A percentile compares a stretch with the other conserved stretches of the same genome.
These are phyloP conservation scores for Septoria petroselini DNA, from an alignment of 2,329 filamentous ascomycete species.

Conservation along the genomic window DNA sequence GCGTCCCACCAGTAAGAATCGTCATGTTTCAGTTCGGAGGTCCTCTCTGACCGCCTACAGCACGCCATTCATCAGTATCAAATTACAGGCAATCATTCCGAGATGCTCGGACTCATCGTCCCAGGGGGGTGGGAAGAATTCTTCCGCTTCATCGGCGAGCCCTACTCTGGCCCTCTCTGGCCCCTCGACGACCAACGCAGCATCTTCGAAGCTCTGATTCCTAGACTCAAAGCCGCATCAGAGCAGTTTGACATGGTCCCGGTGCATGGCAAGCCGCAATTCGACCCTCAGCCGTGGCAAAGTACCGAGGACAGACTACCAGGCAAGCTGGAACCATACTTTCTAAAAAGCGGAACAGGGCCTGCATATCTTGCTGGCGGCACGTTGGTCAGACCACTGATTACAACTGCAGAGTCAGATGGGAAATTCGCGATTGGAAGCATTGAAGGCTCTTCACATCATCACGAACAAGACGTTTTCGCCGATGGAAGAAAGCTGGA, in stretches of 20 bases:
- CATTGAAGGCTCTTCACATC: constrained; percentile 48
- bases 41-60: constrained; percentile 32
- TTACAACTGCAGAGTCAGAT: constrained; percentile 48
- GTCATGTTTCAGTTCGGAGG: background rate
- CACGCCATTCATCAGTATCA: constrained; percentile 56
- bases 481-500: constrained; percentile 36
- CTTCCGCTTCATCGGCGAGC: constrained; percentile 57
- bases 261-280: constrained; percentile 48
- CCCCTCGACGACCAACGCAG: constrained; percentile 55
- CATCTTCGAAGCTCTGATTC: constrained; percentile 50
- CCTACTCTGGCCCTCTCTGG: constrained; percentile 47
- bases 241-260: constrained; percentile 57
- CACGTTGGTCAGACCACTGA: constrained; percentile 49
- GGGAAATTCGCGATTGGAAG: constrained; percentile 54
- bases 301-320: constrained; percentile 44
- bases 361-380: constrained; percentile 49
- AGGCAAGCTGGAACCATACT: constrained; percentile 47
- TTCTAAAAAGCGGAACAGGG: constrained; percentile 51
- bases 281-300: constrained; percentile 46
- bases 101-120: constrained; percentile 54
- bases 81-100: constrained; percentile 53
- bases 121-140: constrained; percentile 61
- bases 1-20: constrained; percentile 52
- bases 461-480: constrained; percentile 39
- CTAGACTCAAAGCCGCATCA: constrained; percentile 55